These are phyloP conservation scores for Plantago elongata DNA, from an alignment of 257 asterid genomes.

Conservation along the genomic window DNA sequence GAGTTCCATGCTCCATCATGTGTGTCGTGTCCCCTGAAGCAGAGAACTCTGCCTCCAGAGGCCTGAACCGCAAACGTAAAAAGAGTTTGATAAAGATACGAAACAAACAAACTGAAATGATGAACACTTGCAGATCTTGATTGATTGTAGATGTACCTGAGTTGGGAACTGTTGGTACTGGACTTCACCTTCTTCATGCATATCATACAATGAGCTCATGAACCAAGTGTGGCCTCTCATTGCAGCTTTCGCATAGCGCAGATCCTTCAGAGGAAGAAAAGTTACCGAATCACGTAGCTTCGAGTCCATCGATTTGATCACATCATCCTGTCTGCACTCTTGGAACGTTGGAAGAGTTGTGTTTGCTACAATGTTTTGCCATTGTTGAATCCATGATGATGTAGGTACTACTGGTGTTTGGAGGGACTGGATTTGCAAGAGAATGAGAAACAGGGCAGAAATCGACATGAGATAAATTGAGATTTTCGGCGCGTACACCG, in stretches of 20 bases:
- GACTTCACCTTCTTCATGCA: conserved; percentile 52
- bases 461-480: conserved; percentile 33
- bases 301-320: conserved; percentile 15
- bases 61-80: background rate
- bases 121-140: background rate
- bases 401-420: conserved; percentile 23
- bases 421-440: conserved; percentile 51
- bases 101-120: background rate
- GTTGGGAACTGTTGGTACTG: conserved; percentile 57
- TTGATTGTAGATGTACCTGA: background rate
- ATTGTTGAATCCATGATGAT: conserved; percentile 33
- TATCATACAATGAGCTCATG: conserved; percentile 66
- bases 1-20: conserved; percentile 75
- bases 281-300: conserved; percentile 44
- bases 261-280: conserved; percentile 67
- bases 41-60: conserved; percentile 48
- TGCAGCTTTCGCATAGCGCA: conserved; percentile 40
- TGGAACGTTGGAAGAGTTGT: conserved; percentile 14
- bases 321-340: background rate
- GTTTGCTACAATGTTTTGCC: conserved; percentile 31
- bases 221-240: conserved; percentile 77
- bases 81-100: background rate
- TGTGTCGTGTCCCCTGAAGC: conserved; percentile 50
- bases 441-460: conserved; percentile 31
- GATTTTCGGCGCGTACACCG: conserved; percentile 31